Percentiles rank a stretch among this genome's conserved stretches.
These are phyloP conservation scores for Ustilago lituana DNA, from an alignment of 1,284 basidiomycete genomes.

Conservation along the genomic window DNA sequence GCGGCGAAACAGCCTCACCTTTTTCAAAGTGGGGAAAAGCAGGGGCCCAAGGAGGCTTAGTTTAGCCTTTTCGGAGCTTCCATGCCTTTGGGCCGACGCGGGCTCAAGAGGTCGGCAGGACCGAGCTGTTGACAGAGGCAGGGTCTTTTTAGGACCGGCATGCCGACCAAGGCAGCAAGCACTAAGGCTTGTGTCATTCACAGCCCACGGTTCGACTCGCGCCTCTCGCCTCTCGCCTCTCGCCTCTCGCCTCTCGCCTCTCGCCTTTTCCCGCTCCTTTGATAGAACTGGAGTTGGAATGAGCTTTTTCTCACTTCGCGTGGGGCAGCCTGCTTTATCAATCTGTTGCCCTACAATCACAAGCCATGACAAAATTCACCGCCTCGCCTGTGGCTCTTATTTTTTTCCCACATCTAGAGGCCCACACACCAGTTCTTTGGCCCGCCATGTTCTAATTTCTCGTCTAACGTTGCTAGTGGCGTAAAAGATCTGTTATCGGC, in stretches of 20 bases:
- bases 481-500: constrained; percentile 35
- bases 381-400: constrained; percentile 5
- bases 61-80: constrained; percentile 12
- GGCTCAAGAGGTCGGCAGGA: too few relatives aligned
- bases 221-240: too few relatives aligned
- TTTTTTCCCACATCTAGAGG: too few relatives aligned
- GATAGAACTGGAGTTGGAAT: too few relatives aligned
- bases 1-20: constrained; percentile 24
- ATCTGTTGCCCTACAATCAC: too few relatives aligned
- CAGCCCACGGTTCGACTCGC: constrained; percentile 4
- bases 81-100: constrained; percentile 3
- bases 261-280: too few relatives aligned
- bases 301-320: too few relatives aligned
- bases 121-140: too few relatives aligned
- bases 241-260: too few relatives aligned
- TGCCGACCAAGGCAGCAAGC: constrained; percentile 17
- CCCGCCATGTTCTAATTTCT: constrained; percentile 1
- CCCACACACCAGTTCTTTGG: too few relatives aligned
- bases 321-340: too few relatives aligned
- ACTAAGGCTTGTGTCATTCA: background rate
- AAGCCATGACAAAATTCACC: constrained; percentile 23
- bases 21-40: background rate
- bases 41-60: background rate
- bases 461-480: constrained; percentile 3
- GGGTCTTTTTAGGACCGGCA: constrained; percentile 14